These are phyloP conservation scores for Panicum miliaceum DNA, from an alignment of 176 grass and related monocot species.

Conservation along the genomic window DNA sequence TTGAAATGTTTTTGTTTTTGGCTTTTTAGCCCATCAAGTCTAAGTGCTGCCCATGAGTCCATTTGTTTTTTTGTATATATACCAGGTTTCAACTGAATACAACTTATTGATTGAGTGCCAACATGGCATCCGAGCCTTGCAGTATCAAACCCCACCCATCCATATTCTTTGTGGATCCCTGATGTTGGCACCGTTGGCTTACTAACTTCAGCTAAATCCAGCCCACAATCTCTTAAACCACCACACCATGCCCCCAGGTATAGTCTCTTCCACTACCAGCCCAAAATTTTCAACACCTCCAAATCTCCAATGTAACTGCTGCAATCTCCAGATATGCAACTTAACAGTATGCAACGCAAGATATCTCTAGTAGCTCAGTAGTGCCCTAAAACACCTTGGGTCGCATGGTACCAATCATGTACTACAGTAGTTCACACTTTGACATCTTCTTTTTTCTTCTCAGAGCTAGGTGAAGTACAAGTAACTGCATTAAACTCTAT, in stretches of 20 bases:
- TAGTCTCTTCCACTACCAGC: neutral
- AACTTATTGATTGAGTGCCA: neutral
- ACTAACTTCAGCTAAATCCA: neutral
- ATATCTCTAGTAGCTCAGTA: constrained; percentile 6
- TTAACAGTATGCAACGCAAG: neutral
- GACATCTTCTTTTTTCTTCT: neutral
- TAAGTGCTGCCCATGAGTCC: neutral
- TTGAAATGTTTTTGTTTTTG: neutral
- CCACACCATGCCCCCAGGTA: neutral
- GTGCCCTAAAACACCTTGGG: neutral
- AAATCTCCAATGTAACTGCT: neutral
- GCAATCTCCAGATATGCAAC: neutral
- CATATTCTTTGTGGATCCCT: neutral
- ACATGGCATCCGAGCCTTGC: neutral
- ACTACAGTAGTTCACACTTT: neutral
- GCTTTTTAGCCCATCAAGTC: constrained; percentile 4
- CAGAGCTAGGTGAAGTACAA: neutral
- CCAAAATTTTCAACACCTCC: neutral
- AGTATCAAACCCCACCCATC: neutral
- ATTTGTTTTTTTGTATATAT: neutral
- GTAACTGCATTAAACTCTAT: constrained; percentile 10
- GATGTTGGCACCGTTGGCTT: constrained; percentile 15
- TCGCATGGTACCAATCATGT: neutral
- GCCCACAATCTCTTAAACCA: neutral
- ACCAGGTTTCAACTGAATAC: neutral